These are phyloP conservation scores for Microstroma glucosiphilum DNA, from an alignment of 1,284 basidiomycete species.

Conservation along the genomic window DNA sequence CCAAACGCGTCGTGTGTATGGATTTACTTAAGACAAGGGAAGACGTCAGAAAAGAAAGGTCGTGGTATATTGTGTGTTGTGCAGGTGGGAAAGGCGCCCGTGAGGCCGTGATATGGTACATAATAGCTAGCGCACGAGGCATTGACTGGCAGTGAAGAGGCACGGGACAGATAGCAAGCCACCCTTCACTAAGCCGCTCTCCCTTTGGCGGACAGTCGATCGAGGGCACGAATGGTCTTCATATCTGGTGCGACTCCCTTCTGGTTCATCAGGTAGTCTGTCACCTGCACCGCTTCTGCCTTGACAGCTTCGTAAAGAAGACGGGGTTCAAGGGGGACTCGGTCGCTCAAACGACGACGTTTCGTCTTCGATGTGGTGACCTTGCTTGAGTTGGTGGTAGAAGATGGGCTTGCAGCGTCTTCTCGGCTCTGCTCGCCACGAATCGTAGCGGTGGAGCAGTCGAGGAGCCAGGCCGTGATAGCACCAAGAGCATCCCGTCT, in stretches of 20 bases:
- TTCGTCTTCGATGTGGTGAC: neutral
- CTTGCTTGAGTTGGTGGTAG: neutral
- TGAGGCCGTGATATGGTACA: too few relatives aligned
- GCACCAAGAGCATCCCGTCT: too few relatives aligned
- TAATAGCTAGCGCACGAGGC: too few relatives aligned
- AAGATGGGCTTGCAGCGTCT: neutral
- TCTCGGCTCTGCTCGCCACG: neutral
- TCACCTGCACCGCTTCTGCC: neutral
- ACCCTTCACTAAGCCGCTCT: too few relatives aligned
- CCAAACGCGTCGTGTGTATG: too few relatives aligned
- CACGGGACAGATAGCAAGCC: too few relatives aligned
- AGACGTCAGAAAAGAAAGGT: too few relatives aligned
- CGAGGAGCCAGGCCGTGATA: neutral
- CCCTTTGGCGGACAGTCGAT: neutral
- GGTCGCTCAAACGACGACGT: neutral
- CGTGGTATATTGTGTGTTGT: too few relatives aligned
- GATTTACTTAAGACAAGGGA: too few relatives aligned
- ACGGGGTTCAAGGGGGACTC: neutral
- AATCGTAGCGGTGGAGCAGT: neutral
- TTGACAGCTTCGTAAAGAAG: neutral
- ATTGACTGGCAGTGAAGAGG: too few relatives aligned
- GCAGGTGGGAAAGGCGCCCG: too few relatives aligned
- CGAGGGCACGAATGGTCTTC: neutral
- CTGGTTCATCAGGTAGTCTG: neutral
- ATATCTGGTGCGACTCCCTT: conserved; percentile 1